Conservation (phyloP, 164 flowering plant species). For the Liquidambar formosana region DNA sequence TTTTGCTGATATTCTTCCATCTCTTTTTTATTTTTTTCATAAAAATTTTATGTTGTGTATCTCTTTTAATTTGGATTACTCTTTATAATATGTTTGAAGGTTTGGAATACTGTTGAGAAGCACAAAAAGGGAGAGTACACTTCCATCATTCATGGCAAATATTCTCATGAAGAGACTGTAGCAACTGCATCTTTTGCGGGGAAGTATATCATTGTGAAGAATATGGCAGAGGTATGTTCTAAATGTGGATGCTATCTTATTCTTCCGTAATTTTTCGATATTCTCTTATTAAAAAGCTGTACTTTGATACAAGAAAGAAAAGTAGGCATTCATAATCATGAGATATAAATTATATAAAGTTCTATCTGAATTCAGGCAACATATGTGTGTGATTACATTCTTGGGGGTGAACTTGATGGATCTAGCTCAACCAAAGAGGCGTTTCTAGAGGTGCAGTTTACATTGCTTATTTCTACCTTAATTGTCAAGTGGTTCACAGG, state of each 20-base stretch:
- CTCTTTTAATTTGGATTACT: neutral
- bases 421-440: constrained; percentile 92
- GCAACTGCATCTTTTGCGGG: constrained; percentile 99
- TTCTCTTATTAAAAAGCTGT: neutral
- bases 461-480: neutral
- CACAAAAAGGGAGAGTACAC: constrained; percentile 95
- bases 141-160: constrained; percentile 95
- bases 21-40: too few species aligned
- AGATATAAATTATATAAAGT: neutral
- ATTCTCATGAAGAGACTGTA: constrained; percentile 89
- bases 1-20: neutral
- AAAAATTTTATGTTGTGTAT: neutral
- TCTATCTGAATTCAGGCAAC: constrained; percentile 54
- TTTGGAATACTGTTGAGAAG: constrained; percentile 93
- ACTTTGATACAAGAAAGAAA: neutral
- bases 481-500: neutral
- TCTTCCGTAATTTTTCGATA: neutral
- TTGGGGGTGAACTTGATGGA: constrained; percentile 88
- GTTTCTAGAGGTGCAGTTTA: constrained; percentile 61
- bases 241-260: neutral
- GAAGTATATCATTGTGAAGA: constrained; percentile 80
- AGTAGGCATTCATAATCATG: neutral
- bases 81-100: constrained; percentile 41
- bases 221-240: constrained; percentile 74
- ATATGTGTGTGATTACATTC: constrained; percentile 95